Percentiles rank a stretch among this genome's conserved stretches.
Conservation (phyloP, 495 filamentous ascomycete genomes). For the Extremus antarcticus region DNA sequence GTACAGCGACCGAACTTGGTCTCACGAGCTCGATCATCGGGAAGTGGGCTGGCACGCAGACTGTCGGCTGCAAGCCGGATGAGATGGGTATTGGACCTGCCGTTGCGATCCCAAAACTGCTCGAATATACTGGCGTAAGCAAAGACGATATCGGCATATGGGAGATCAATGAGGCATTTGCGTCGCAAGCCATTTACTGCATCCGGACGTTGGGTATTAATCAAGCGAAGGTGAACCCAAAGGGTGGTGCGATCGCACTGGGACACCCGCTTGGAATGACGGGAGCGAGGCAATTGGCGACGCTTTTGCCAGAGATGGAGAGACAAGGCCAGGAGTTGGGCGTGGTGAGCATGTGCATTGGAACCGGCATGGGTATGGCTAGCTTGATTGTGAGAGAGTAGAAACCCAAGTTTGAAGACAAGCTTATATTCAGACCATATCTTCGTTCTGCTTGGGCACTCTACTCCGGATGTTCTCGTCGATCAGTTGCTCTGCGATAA, state of each 20-base stretch:
- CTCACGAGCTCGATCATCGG: conserved; percentile 58
- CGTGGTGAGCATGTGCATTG: conserved; percentile 35
- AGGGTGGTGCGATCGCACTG: conserved; percentile 39
- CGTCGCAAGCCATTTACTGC: conserved; percentile 77
- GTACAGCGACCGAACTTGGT: conserved; percentile 65
- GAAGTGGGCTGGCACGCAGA: conserved; percentile 62
- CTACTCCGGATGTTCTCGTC: background rate
- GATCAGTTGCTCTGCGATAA: background rate
- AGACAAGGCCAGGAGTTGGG: conserved; percentile 29
- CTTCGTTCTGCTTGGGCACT: background rate
- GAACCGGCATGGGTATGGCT: conserved; percentile 39
- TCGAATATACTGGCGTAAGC: conserved; percentile 51
- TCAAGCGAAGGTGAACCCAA: conserved; percentile 60
- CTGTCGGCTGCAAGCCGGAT: conserved; percentile 69
- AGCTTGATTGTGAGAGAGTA: conserved; percentile 36
- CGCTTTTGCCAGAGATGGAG: conserved; percentile 32
- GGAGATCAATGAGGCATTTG: conserved; percentile 97
- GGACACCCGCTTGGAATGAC: conserved; percentile 35
- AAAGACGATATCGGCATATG: conserved; percentile 69
- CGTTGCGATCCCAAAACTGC: conserved; percentile 70
- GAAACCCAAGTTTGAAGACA: background rate
- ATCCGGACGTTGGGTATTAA: conserved; percentile 61
- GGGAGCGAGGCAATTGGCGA: conserved; percentile 29
- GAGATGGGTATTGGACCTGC: conserved; percentile 92
- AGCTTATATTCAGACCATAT: background rate